Evolutionary conservation across 768 basidiomycete genomes (phyloP).

Genomic region (Thelephora ganbajun): DNA sequence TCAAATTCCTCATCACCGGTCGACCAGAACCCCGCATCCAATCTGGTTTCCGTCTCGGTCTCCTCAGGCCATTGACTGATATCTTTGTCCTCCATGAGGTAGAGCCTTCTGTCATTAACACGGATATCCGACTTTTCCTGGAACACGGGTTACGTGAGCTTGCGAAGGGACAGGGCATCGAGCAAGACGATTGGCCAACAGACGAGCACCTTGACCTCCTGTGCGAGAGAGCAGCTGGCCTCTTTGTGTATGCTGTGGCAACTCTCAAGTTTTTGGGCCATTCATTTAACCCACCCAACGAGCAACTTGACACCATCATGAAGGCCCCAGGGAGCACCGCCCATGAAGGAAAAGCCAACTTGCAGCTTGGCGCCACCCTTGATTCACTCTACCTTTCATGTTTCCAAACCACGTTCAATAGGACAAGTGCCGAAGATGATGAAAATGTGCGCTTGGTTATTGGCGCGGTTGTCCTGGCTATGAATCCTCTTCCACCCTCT

Average conservation of each 20-base stretch:
- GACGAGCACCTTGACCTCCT: not conserved
- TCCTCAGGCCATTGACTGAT: not conserved
- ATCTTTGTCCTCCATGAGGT: not conserved
- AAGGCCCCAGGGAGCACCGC: not conserved
- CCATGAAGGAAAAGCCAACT: not conserved
- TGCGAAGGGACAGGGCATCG: not conserved
- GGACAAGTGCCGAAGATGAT: not conserved
- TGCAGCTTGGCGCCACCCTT: not conserved
- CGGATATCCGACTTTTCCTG: not conserved
- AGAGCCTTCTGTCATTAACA: no score
- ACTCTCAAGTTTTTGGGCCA: no score
- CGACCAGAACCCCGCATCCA: no score
- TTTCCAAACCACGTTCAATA: not conserved
- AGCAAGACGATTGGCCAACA: not conserved
- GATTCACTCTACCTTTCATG: not conserved
- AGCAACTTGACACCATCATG: not conserved
- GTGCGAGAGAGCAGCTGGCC: not conserved
- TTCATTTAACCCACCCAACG: not conserved
- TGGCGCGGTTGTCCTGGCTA: not conserved
- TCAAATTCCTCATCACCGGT: no score
- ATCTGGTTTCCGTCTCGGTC: no score
- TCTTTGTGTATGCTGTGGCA: no score
- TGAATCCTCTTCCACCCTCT: not conserved
- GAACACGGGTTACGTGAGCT: not conserved
- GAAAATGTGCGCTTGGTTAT: not conserved